Base-by-base conservation (phyloP, 139 green algal species). In the Pseudopediastrum boryanum region DNA sequence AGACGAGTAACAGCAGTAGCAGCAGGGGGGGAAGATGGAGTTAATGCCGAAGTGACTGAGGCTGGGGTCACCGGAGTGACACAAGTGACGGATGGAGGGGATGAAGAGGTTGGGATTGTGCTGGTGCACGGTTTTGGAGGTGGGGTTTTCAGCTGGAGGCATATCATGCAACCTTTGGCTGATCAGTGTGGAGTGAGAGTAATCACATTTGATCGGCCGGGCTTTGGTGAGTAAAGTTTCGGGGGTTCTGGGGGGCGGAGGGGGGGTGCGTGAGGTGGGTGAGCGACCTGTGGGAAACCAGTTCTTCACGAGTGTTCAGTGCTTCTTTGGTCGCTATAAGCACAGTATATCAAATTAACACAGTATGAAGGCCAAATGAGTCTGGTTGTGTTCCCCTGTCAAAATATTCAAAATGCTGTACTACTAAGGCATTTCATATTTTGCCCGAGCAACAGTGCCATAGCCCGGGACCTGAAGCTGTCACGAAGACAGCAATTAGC, bases 121-220 rank as follows among this genome's bases (percentile, higher is more conserved):
- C 80, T 95, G 39, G 75, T 95, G 4, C 93, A 97, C 77, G 86
- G 90, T 27, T 96, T 93, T 88, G 93, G 92, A 39, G 91, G 87
- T 10, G 93, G 92, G 2, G 83, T 87, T 19, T 95, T 95, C 78
- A 62, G 88, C 13, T 97, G 92, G 92, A 88, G 93, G 4, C 88
- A 95, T 59, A 52, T 97, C 1, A 89, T 94, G 88, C 83, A 88
- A 75, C 77, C 84, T 1, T 85, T 97, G 31, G 93, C 93, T 0
- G 44, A 85, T 33, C 72, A 87, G 25, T 83, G 68, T 43, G 78
- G 86, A 27, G 92, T 88, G 68, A 54, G 84, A 4, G 88, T 93
- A 25, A 43, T 92, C 4, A 83, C 90, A 0, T 89, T 92, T 38
- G 89, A 93, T 78, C 76, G 90, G 13, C 87, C 89, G 6, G 90